Base-by-base conservation (phyloP, 1,139 yeast species). In the Blastobotrys niveus region DNA sequence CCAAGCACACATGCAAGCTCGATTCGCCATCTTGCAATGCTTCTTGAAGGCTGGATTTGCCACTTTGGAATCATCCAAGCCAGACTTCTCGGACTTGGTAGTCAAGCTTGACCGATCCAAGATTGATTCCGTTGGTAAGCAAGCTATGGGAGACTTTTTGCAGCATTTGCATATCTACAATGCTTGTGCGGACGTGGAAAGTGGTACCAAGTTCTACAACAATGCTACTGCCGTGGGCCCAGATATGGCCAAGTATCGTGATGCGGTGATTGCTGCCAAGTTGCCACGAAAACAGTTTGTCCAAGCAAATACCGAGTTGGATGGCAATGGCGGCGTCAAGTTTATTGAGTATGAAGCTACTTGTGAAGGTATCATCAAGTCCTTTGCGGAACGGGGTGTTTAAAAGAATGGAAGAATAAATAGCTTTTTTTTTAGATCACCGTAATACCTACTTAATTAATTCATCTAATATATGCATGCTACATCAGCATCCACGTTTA, bases 1-100 rank as follows among this genome's bases (percentile, higher is more conserved):
- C 29, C 96, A 87, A 67, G 80, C 95, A n/a, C 96, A 87, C 62
- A 85, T 86, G 88, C 95, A 86, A 68, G 95, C 95, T 5, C 73
- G 96, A 60, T 87, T 76, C 64, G 85, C 91, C 31, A 86, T 87
- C 55, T 73, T 85, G 72, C 84, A 83, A 67, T 75, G 81, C 25
- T 79, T 85, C 60, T 68, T 82, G 57, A 71, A 79, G 45, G 88
- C 93, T 3, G 82, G 83, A 18, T 77, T 82, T 25, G 80, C 76
- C 40, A 70, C 72, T 43, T 65, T 86, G 49, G 70, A 71, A 44
- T 70, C 71, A 56, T 59, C 72, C n/a, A 63, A 70, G 40, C 66
- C 66, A n/a, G 71, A 67, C 22, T 79, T 56, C 57, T 68, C 74
- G 37, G 94, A 85, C 57, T 68, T 87, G 58, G 69, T 69, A 43